Base-by-base conservation (phyloP, 1,284 basidiomycete species). In the Ustilago tritici region DNA sequence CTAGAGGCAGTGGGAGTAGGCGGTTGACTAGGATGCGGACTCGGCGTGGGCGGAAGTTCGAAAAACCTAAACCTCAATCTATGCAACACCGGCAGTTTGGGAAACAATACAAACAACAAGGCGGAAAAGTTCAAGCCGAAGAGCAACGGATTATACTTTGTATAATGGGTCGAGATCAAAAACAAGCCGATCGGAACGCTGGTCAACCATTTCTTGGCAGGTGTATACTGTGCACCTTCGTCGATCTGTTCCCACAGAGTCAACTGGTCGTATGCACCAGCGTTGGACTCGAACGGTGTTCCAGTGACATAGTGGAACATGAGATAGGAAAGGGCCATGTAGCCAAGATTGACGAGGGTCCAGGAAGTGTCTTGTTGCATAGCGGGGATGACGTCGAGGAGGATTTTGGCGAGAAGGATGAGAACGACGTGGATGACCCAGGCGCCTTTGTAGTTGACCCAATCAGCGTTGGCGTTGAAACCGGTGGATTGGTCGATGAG, bases 171-270 rank as follows among this genome's bases (percentile, higher is more conserved):
- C 28, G 96, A 98, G 61, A 94, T 91, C 55, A 99, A 90, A 88
- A 99, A 99, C 94, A 99, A 88, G 40, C 90, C 90, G 82, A 98
- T 93, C 2, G 96, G 96, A 10, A 97, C 92, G 66, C 91, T 92
- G 64, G 97, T 91, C 47, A 99, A 89, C 94, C 95, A 99, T 87
- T 99, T 99, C 89, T 96, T 98, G 3, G 96, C 92, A 0, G 96
- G 96, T 2, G 96, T 99, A 87, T 99, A 97, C 84, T 99, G 96
- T 0, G 95, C 96, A 46, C 96, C 96, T 70, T 94, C 93, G 87
- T 99, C 96, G 70, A 99, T 99, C 89, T 99, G 96, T 86, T 99
- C 96, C 96, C 96, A 99, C 32, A 99, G 88, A 0, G 97, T 99
- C 56, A 99, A 90, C 80, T 98, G 94, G 86, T 99, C 96, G 88